These are phyloP conservation scores for Leishmania tarentolae DNA, from an alignment of 208 protist genomes.

Conservation along the genomic window DNA sequence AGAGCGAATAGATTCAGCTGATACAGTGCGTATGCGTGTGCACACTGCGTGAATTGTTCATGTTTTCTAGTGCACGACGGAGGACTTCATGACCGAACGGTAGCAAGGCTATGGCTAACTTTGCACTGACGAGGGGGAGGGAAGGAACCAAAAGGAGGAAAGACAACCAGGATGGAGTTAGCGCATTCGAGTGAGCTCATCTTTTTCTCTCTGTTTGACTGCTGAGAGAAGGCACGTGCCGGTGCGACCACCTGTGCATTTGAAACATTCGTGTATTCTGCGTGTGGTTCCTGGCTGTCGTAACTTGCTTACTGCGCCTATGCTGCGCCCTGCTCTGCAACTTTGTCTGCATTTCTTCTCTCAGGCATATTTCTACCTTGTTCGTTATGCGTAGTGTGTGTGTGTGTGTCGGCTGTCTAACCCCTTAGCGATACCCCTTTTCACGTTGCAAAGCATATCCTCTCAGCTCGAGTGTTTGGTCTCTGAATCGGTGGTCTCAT, in stretches of 20 bases:
- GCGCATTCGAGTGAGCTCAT: background rate
- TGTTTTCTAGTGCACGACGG: background rate
- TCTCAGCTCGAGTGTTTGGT: background rate
- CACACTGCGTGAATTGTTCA: background rate
- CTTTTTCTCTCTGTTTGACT: background rate
- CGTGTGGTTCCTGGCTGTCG: background rate
- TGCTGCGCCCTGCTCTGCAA: background rate
- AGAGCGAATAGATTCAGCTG: background rate
- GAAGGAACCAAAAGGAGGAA: background rate
- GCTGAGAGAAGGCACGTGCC: background rate
- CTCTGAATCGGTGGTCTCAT: background rate
- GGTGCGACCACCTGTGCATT: background rate
- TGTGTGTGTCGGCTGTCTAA: background rate
- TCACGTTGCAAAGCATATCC: background rate
- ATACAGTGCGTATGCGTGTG: background rate
- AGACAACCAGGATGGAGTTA: background rate
- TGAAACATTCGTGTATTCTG: background rate
- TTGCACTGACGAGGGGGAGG: background rate
- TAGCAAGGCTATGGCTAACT: background rate
- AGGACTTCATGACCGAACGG: background rate
- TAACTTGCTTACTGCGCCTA: background rate
- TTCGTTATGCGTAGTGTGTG: background rate
- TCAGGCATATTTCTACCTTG: background rate
- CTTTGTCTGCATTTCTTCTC: background rate
- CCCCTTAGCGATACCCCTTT: background rate